Conservation (phyloP, 768 basidiomycete species). For the Krasilnikovozyma curviuscula region DNA sequence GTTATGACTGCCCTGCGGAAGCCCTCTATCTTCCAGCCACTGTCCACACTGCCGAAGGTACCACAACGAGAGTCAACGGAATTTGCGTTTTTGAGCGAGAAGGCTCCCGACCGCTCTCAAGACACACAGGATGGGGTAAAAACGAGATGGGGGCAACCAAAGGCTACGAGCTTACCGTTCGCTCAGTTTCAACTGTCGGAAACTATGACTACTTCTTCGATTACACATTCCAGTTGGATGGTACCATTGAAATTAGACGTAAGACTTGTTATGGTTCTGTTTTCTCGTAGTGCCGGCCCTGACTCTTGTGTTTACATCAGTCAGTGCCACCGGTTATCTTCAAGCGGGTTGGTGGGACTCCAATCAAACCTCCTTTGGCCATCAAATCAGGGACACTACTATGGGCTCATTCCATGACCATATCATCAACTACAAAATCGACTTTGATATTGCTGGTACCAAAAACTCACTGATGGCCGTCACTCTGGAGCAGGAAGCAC, state of each 20-base stretch:
- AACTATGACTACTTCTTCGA: constrained; percentile 17
- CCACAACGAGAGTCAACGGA: constrained; percentile 19
- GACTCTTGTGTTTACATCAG: constrained; percentile 1
- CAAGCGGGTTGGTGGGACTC: constrained; percentile 34
- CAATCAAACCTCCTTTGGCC: constrained; percentile 28
- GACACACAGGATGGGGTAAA: constrained; percentile 27
- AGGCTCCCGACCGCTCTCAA: constrained; percentile 18
- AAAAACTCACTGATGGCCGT: constrained; percentile 29
- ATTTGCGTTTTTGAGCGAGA: constrained; percentile 22
- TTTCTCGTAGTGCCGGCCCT: not conserved
- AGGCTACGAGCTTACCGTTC: constrained; percentile 14
- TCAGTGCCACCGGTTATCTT: constrained; percentile 11
- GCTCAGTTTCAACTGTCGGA: constrained; percentile 13
- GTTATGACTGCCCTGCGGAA: constrained; percentile 23
- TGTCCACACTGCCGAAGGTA: constrained; percentile 21
- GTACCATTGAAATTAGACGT: constrained; percentile 12
- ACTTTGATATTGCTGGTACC: constrained; percentile 16
- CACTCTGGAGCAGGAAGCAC: constrained; percentile 34
- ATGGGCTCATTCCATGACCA: constrained; percentile 19
- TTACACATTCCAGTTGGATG: constrained; percentile 15
- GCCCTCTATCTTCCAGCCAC: constrained; percentile 20
- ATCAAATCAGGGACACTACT: constrained; percentile 18
- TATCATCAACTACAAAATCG: constrained; percentile 14
- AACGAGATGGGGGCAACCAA: constrained; percentile 18
- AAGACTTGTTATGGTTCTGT: too few relatives aligned